phyloP scores from a whole-genome alignment of 257 asterid genomes.

The Cruciata laevipes region DNA sequence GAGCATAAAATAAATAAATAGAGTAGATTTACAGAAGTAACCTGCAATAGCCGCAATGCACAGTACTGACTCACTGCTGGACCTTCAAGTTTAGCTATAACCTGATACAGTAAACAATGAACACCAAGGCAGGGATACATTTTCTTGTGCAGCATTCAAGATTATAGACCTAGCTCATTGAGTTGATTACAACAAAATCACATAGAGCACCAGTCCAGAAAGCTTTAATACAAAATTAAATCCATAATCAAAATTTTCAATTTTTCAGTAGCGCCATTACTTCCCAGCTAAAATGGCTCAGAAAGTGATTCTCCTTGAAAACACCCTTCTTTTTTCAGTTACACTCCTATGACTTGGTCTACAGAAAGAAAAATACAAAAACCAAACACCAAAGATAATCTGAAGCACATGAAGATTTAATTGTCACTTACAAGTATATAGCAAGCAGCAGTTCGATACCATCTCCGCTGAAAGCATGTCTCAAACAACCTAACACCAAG shows the following conservation, averaged over 20 bases:
- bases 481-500: constrained; percentile 37
- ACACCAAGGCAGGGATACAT: constrained; percentile 14
- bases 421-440: constrained; percentile 37
- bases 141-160: neutral
- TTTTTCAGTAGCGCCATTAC: neutral
- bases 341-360: neutral
- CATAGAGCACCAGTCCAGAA: neutral
- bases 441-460: constrained; percentile 60
- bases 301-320: neutral
- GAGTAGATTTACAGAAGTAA: constrained; percentile 24
- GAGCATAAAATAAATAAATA: neutral
- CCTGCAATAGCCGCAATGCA: constrained; percentile 96
- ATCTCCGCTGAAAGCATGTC: constrained; percentile 47
- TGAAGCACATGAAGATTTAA: neutral
- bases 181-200: neutral
- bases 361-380: neutral
- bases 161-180: neutral
- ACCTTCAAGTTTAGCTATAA: constrained; percentile 98
- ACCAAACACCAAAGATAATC: neutral
- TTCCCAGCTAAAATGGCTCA: neutral
- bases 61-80: constrained; percentile 94
- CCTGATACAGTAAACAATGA: constrained; percentile 49
- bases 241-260: neutral
- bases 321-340: neutral
- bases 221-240: neutral